phyloP scores from a whole-genome alignment of 768 basidiomycete genomes.

The Glaciozyma antarctica region DNA sequence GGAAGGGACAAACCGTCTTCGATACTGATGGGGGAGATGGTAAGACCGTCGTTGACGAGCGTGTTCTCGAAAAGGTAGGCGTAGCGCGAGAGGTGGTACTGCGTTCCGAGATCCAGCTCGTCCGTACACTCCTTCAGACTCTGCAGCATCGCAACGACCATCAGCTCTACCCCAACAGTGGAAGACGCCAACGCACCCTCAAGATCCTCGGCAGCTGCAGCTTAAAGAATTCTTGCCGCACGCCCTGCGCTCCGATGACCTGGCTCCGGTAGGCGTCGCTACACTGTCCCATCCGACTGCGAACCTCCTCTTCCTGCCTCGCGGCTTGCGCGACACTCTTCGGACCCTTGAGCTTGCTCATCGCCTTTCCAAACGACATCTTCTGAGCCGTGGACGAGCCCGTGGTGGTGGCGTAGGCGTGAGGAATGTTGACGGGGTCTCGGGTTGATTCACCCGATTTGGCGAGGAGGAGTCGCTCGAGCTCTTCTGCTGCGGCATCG shows the following conservation, averaged over 20 bases:
- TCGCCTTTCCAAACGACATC: slow-evolving; percentile 33
- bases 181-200: slow-evolving; percentile 51
- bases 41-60: slow-evolving; percentile 76
- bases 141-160: slow-evolving; percentile 41
- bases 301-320: slow-evolving; percentile 88
- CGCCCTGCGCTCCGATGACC: slow-evolving; percentile 74
- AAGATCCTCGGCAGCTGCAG: slow-evolving; percentile 89
- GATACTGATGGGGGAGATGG: slow-evolving; percentile 54
- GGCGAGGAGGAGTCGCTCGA: slow-evolving; percentile 80
- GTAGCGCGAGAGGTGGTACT: slow-evolving; percentile 91
- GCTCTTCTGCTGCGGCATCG: slow-evolving; percentile 82
- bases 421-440: slow-evolving; percentile 41
- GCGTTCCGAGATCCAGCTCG: slow-evolving; percentile 93
- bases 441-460: slow-evolving; percentile 96
- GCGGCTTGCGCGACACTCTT: slow-evolving; percentile 52
- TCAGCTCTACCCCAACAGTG: background rate
- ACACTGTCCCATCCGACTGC: slow-evolving; percentile 68
- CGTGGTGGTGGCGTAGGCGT: slow-evolving; percentile 9
- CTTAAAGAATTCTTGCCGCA: slow-evolving; percentile 96
- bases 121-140: slow-evolving; percentile 89
- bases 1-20: slow-evolving; percentile 55
- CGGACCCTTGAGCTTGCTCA: slow-evolving; percentile 35
- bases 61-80: slow-evolving; percentile 89
- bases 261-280: slow-evolving; percentile 86
- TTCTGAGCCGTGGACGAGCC: slow-evolving; percentile 13